Percentiles rank a stretch among this genome's conserved stretches.
phyloP scores from a whole-genome alignment of 2,329 filamentous ascomycete genomes.

The Pseudocercospora crystallina region DNA sequence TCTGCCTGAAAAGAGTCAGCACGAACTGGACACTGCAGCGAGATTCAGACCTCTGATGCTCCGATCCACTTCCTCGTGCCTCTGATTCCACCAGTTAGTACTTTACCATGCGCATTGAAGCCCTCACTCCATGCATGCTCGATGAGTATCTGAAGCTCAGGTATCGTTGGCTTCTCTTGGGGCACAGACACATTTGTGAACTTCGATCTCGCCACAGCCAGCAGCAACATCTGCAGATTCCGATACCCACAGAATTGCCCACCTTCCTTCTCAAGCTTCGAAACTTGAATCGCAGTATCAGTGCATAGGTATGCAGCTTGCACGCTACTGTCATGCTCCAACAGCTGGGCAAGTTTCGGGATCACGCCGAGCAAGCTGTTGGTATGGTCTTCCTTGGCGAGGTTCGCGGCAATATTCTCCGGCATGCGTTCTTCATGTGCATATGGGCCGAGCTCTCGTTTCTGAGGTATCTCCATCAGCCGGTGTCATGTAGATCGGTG shows the following conservation, averaged over 20 bases:
- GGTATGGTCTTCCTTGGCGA: constrained; percentile 27
- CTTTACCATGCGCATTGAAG: constrained; percentile 69
- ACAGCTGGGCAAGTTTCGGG: constrained; percentile 45
- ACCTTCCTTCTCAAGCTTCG: constrained; percentile 74
- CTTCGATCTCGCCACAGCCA: constrained; percentile 29
- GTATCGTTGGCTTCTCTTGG: constrained; percentile 60
- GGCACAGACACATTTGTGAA: constrained; percentile 29
- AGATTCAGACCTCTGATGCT: constrained; percentile 63
- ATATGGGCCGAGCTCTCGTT: constrained; percentile 45
- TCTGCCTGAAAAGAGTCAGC: constrained; percentile 52
- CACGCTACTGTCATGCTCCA: constrained; percentile 61
- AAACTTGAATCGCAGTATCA: constrained; percentile 71
- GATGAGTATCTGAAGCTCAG: constrained; percentile 80
- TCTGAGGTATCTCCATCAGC: constrained; percentile 31
- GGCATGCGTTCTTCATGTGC: constrained; percentile 49
- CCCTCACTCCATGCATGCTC: constrained; percentile 85
- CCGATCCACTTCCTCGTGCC: constrained; percentile 92
- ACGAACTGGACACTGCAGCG: constrained; percentile 22
- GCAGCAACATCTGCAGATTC: constrained; percentile 83
- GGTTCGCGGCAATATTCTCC: constrained; percentile 32
- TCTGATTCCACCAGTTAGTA: constrained; percentile 81
- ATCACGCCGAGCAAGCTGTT: constrained; percentile 43
- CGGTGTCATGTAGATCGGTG: no score
- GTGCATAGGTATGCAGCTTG: constrained; percentile 77
- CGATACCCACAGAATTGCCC: constrained; percentile 85